These are phyloP conservation scores for Thyridium curvatum DNA, from an alignment of 2,329 filamentous ascomycete species.

Conservation along the genomic window DNA sequence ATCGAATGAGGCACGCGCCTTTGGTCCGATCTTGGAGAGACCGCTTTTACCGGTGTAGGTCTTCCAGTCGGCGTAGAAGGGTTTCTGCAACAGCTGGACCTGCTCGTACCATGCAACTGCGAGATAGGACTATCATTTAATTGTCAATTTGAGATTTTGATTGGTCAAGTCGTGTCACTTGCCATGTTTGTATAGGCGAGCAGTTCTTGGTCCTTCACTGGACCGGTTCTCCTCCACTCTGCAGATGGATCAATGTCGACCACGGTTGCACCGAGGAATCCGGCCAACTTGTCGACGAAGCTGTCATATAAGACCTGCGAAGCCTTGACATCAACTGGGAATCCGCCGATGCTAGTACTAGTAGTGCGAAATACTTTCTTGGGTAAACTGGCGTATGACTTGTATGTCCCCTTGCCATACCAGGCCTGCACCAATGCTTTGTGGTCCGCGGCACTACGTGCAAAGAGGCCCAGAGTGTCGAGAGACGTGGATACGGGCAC, in stretches of 20 bases:
- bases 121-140: background rate
- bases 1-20: background rate
- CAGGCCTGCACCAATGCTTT: background rate
- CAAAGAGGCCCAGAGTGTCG: background rate
- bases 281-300: too few relatives aligned
- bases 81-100: background rate
- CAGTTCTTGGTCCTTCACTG: background rate
- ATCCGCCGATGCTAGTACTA: too few relatives aligned
- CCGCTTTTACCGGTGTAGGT: background rate
- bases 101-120: constrained; percentile 1
- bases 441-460: background rate
- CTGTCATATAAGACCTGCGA: too few relatives aligned
- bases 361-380: too few relatives aligned
- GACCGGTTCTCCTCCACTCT: background rate
- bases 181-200: constrained; percentile 1
- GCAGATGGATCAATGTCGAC: background rate
- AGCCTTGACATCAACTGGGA: too few relatives aligned
- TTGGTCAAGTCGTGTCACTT: background rate
- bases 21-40: background rate
- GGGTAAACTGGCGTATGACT: background rate
- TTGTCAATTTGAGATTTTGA: background rate
- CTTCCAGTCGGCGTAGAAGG: background rate
- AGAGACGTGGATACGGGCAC: background rate
- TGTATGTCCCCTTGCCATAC: background rate
- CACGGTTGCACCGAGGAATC: background rate